Evolutionary conservation across 2,329 filamentous ascomycete genomes (phyloP).

Genomic region (Colletotrichum chrysophilum): DNA sequence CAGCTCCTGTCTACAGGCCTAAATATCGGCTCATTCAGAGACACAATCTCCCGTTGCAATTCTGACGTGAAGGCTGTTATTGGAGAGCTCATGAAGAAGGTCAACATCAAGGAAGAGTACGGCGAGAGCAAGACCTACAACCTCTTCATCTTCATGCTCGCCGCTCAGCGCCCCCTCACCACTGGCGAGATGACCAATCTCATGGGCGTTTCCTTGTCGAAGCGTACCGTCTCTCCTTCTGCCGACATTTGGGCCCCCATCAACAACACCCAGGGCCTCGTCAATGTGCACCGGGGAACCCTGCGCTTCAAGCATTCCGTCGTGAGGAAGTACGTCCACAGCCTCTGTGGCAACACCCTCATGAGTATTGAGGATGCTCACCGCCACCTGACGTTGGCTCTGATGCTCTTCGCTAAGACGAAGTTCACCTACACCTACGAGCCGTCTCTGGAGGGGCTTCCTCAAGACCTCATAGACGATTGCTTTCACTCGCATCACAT

Average conservation of each 20-base stretch:
- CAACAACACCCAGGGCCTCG: constrained; percentile 26
- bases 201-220: constrained; percentile 31
- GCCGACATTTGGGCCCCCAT: constrained; percentile 23
- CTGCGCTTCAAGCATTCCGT: constrained; percentile 42
- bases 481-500: constrained; percentile 32
- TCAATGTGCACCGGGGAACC: constrained; percentile 36
- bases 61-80: constrained; percentile 28
- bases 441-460: constrained; percentile 30
- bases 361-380: constrained; percentile 38
- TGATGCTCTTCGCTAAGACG: constrained; percentile 39
- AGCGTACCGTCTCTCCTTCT: constrained; percentile 21
- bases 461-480: constrained; percentile 29
- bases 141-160: constrained; percentile 39
- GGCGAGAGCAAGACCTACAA: constrained; percentile 25
- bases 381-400: constrained; percentile 33
- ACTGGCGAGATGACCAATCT: constrained; percentile 37
- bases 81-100: constrained; percentile 27
- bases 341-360: constrained; percentile 37
- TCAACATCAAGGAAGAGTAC: constrained; percentile 27
- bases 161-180: constrained; percentile 34
- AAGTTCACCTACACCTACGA: constrained; percentile 27
- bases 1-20: constrained; percentile 26
- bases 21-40: constrained; percentile 27
- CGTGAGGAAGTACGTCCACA: constrained; percentile 33
- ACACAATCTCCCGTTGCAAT: constrained; percentile 27